A percentile compares a stretch with the other conserved stretches of the same genome.
Conservation (phyloP, 495 filamentous ascomycete genomes). For the Podospora pseudopauciseta region DNA sequence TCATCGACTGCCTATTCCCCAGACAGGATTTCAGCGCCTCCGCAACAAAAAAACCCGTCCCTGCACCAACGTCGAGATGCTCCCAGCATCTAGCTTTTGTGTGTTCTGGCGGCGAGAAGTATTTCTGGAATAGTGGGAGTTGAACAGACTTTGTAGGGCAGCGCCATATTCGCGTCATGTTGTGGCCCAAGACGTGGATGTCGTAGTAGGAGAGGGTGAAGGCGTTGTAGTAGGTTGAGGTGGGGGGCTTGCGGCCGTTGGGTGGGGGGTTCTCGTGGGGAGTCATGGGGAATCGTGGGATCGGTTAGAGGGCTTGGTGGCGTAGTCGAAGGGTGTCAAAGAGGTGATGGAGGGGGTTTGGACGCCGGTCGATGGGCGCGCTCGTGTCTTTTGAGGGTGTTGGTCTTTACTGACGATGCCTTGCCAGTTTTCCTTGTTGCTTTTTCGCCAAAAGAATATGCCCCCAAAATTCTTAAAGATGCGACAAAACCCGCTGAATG, state of each 20-base stretch:
- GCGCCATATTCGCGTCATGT: constrained; percentile 24
- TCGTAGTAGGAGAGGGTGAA: background rate
- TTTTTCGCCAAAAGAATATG: background rate
- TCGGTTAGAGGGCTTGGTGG: too few relatives aligned
- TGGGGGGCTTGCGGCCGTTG: background rate
- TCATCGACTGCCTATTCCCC: background rate
- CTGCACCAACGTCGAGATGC: constrained; percentile 43
- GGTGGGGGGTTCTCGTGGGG: background rate
- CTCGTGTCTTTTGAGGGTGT: background rate
- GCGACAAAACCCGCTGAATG: background rate
- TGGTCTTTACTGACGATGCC: background rate
- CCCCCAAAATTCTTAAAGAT: background rate
- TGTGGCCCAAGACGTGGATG: background rate
- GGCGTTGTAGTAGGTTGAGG: background rate
- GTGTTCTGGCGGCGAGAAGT: constrained; percentile 14
- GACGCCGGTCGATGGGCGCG: too few relatives aligned
- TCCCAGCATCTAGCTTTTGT: constrained; percentile 4
- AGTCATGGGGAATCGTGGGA: too few relatives aligned
- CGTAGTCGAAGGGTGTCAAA: too few relatives aligned
- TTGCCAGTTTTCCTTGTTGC: background rate
- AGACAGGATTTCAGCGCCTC: background rate
- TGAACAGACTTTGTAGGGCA: constrained; percentile 32
- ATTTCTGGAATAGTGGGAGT: constrained; percentile 37
- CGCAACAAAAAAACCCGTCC: constrained; percentile 35
- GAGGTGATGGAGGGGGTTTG: too few relatives aligned